Percentiles rank a stretch among this genome's conserved stretches.
Conservation (phyloP, 805 yeast genomes). For the Lipomyces kockii region DNA sequence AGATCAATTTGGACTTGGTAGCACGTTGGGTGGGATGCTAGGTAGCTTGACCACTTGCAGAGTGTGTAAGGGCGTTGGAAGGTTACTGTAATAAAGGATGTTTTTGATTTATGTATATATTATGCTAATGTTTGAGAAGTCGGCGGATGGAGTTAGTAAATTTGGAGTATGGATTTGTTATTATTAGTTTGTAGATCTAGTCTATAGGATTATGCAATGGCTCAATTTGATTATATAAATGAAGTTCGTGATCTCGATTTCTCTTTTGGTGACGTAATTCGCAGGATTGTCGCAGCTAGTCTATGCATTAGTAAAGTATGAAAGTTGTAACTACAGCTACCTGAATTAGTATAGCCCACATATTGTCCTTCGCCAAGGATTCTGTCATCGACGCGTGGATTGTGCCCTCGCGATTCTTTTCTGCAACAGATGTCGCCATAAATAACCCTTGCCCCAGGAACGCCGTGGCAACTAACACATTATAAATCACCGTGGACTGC, state of each 20-base stretch:
- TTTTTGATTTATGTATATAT: background rate
- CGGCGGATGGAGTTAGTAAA: background rate
- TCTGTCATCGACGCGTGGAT: background rate
- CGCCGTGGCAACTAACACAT: background rate
- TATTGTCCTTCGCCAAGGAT: too few species aligned
- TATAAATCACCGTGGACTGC: background rate
- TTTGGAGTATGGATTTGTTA: background rate
- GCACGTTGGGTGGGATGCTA: slow-evolving; percentile 11
- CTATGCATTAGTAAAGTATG: too few species aligned
- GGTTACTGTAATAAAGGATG: slow-evolving; percentile 18
- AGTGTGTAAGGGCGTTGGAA: slow-evolving; percentile 31
- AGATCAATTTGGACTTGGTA: slow-evolving; percentile 49
- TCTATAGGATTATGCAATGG: background rate
- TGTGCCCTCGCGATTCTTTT: background rate
- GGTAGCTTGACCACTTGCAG: slow-evolving; percentile 23
- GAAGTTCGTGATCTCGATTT: background rate
- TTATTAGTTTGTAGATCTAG: background rate
- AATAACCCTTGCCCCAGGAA: background rate
- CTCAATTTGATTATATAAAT: background rate
- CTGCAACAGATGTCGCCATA: background rate
- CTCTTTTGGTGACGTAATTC: background rate
- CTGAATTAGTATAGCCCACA: too few species aligned
- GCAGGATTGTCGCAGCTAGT: too few species aligned
- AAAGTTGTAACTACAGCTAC: too few species aligned
- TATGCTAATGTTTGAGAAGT: background rate